Base-by-base conservation (phyloP, 1,284 basidiomycete species). In the Trametes polyzona region DNA sequence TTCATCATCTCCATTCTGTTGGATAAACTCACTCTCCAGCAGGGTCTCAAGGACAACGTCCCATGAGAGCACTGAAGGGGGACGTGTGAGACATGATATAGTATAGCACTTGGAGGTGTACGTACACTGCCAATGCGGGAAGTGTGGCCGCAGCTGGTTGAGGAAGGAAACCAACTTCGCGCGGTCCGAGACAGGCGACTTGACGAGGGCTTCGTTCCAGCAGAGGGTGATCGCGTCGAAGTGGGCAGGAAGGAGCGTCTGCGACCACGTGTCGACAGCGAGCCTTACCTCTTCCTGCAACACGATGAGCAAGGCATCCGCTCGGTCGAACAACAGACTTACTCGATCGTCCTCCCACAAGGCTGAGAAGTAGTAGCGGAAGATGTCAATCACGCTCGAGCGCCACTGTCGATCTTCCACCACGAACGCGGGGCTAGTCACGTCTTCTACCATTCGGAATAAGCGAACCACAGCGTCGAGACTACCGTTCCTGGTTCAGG, bases 371-470 rank as follows among this genome's bases (percentile, higher is more conserved):
- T 82, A 90, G 26, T 73, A 71, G 41, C 76, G 76, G 66, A 89
- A 87, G 36, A 88, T 72, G 40, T 81, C 78, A 16, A 77, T 76
- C 5, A 88, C 76, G 47, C 79, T 83, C 2, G 83, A 79, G 23
- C 81, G 77, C 86, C 87, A 90, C 68, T 87, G 86, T 14, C 83
- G 76, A 53, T 80, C 84, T 64, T 87, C 84, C 1, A 88, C 75
- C 35, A 71, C 68, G 65, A 88, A 87, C 0, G 76, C 75, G 0
- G 84, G 82, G 58, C 79, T 86, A 12, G 80, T 85, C 5, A 86
- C 76, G 65, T 90, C 87, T 29, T 86, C 70, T 17, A 89, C 73
- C 43, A 90, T 79, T 21, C 82, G 80, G 67, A 88, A 89, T 16
- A 88, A 68, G 9, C 80, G 80, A 23, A 76, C 78, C 14, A 82